Conservation (phyloP, 2,329 filamentous ascomycete genomes). For the Leptodontidium sp. region DNA sequence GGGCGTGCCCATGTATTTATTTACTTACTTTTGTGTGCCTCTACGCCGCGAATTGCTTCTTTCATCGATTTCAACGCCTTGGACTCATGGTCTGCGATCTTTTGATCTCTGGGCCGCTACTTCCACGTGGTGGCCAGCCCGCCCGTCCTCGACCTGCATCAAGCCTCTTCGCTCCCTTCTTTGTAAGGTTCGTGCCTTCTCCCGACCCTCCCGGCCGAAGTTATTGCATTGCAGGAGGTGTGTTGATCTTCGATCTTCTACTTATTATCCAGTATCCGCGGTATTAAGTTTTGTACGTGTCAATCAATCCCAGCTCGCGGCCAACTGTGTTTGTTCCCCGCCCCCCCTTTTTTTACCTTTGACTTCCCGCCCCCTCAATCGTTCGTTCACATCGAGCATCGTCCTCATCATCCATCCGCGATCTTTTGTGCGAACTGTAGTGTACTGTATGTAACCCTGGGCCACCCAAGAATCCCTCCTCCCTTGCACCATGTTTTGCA, state of each 20-base stretch:
- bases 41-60: conserved; percentile 4
- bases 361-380: conserved; percentile 10
- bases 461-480: not conserved
- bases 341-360: conserved; percentile 1
- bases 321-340: conserved; percentile 4
- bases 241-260: not conserved
- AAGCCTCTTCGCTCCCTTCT: not conserved
- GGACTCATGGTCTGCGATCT: not conserved
- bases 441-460: not conserved
- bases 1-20: not conserved
- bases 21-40: not conserved
- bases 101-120: not conserved
- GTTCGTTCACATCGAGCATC: not conserved
- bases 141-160: conserved; percentile 8
- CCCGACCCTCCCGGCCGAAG: conserved; percentile 2
- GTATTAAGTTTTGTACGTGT: not conserved
- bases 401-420: too few species aligned
- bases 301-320: conserved; percentile 12
- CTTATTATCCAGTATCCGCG: conserved; percentile 10
- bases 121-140: not conserved
- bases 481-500: too few species aligned
- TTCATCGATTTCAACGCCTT: not conserved
- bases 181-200: conserved; percentile 3
- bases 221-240: not conserved
- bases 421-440: too few species aligned